Evolutionary conservation across 345 rosid species (phyloP), one percentile per base, ranked within the genome.

Genomic region (Excoecaria agallocha): DNA sequence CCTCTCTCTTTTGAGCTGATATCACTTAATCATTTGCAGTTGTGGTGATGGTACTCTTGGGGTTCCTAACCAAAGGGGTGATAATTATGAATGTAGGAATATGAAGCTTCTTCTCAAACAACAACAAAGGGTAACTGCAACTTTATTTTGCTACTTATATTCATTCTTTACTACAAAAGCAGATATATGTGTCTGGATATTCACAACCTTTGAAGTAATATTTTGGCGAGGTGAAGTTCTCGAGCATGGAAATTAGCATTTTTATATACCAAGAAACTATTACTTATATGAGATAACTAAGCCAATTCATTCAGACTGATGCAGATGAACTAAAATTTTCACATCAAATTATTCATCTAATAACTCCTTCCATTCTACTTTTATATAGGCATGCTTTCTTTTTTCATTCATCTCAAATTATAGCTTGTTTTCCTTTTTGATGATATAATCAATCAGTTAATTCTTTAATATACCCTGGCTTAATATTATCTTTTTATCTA

Each of bases 91-190:
- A 84, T 96, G 99, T 80, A 84, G 98, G 84, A 96, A 96, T 73
- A 96, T 96, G 99, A 96, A 96, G 86, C 89, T 96, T 79, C 96
- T 96, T 75, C 93, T 96, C 67, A 96, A 91, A 87, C 99, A 96
- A 82, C 99, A 96, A 66, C 98, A 93, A 79, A 87, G 96, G 90
- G 99, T 96, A 79, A 76, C 41, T 66, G 16, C 46, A 62, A 50
- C 78, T 51, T 24, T 65, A 3, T 55, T 37, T 30, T 58, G 45
- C 60, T 24, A 70, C 71, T 72, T 41, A 52, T 66, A 70, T 15
- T 68, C 15, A 19, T 30, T 55, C 10, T 62, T 45, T 74, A 5
- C 52, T 19, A 70, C 55, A 62, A n/a, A n/a, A 30, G 30, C 8
- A 15, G 46, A 24, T 64, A 51, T 57, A 64, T 25, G 20, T 38